Conservation (phyloP, 345 rosid species). For the Salix udensis region DNA sequence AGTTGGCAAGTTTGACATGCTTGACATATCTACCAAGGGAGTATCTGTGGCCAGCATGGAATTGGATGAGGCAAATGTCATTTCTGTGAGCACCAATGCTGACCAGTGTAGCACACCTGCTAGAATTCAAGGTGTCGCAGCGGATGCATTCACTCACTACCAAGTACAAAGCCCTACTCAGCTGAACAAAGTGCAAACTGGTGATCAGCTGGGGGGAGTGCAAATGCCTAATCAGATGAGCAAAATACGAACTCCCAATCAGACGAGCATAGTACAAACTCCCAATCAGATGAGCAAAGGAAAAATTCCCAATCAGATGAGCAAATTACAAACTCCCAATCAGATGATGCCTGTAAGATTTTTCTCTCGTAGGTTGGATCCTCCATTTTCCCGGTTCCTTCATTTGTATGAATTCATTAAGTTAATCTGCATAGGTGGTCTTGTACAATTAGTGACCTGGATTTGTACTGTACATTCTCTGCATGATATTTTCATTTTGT, state of each 20-base stretch:
- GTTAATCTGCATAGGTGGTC: neutral
- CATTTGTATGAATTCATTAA: slow-evolving; percentile 4
- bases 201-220: too few species aligned
- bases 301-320: neutral
- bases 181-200: slow-evolving; percentile 7
- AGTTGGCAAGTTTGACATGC: slow-evolving; percentile 16
- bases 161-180: slow-evolving; percentile 25
- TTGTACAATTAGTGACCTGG: neutral
- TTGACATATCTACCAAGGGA: slow-evolving; percentile 24
- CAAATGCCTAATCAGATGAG: neutral
- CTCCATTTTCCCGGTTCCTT: slow-evolving; percentile 1
- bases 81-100: slow-evolving; percentile 12
- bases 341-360: too few species aligned
- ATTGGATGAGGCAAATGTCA: slow-evolving; percentile 26
- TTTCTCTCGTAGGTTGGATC: slow-evolving; percentile 9
- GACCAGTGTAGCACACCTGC: slow-evolving; percentile 12
- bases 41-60: slow-evolving; percentile 21
- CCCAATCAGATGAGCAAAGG: slow-evolving; percentile 5
- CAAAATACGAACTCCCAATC: slow-evolving; percentile 16
- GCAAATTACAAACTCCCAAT: too few species aligned
- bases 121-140: slow-evolving; percentile 14
- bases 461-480: neutral
- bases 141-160: slow-evolving; percentile 4
- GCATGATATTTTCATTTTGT: neutral
- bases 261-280: slow-evolving; percentile 15